Base-by-base conservation (phyloP, 768 basidiomycete genomes). In the Rhizopogon rudus region DNA sequence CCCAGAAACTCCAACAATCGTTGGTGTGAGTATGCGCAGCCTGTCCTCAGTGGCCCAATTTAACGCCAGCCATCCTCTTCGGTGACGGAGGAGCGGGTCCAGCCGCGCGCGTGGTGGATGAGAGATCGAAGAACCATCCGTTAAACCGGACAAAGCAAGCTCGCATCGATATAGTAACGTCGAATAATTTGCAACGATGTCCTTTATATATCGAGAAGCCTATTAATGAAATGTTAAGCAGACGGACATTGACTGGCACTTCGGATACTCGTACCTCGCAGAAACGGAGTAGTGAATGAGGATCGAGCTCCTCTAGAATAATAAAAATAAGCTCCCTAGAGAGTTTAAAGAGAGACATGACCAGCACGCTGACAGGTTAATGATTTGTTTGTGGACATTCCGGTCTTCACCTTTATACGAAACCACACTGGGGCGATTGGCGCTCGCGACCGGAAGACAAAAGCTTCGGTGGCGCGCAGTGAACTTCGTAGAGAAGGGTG, bases 301-400 rank as follows among this genome's bases (percentile, higher is more conserved):
- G 68, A 52, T 70, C 68, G 22, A 70, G 70, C 43, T 71, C 68
- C 43, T 71, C 70, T 51, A 70, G 56, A 52, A 70, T 67, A 37
- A 63, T 60, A 35, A 70, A 53, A 54, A 68, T 55, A 42, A 70
- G 59, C 31, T 70, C 68, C 53, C 57, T 44, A 37, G 68, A 60
- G 57, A 70, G 70, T n/a, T 49, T 60, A 58, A 70, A 68, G 63
- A 70, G 55, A 48, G 70, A 62, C 68, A 70, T 70, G 70, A 62
- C 70, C 61, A 65, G 70, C 70, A 70, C 70, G 65, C 64, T 63
- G 61, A 62, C 54, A 58, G 60, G 60, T 45, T 59, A 49, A 59
- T 56, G 55, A 63, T 54, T 61, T 54, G 33, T 51, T 40, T 50
- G 52, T 40, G 52, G 48, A 42, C 51, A 43, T 51, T 49, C 40